Percentiles rank a stretch among this genome's conserved stretches.
phyloP scores from a whole-genome alignment of 2,329 filamentous ascomycete genomes.

The Fusarium floridanum region DNA sequence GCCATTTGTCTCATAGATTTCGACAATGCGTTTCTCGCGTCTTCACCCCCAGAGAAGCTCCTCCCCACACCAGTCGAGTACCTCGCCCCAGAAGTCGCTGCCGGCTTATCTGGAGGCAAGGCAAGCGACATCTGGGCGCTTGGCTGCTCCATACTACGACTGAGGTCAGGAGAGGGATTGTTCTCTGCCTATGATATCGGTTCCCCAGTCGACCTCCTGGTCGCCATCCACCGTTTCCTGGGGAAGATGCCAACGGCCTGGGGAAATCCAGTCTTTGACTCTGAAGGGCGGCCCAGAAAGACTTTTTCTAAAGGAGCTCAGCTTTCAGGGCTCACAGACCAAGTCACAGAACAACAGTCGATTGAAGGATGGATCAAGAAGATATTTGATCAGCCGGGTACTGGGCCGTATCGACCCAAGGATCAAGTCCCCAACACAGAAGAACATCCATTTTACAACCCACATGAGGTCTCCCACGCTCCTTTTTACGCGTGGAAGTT shows the following conservation, averaged over 20 bases:
- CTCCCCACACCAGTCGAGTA: conserved; percentile 5
- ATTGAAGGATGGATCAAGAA: background rate
- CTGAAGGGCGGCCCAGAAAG: conserved; percentile 11
- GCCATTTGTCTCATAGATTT: conserved; percentile 40
- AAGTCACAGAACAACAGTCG: background rate
- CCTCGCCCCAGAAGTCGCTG: conserved; percentile 41
- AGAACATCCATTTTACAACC: background rate
- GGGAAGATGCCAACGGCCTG: background rate
- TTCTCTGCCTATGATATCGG: background rate
- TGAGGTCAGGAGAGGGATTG: background rate
- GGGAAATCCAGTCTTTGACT: background rate
- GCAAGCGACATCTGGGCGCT: background rate
- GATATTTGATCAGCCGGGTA: background rate
- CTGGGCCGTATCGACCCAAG: background rate
- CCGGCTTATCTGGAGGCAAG: conserved; percentile 17
- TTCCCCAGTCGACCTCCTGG: background rate
- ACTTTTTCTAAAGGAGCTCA: background rate
- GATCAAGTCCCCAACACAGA: background rate
- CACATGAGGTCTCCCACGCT: background rate
- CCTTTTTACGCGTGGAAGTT: conserved; percentile 21
- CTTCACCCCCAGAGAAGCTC: conserved; percentile 31
- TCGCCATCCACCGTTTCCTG: background rate
- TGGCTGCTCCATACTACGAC: background rate
- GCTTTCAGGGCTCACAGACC: background rate
- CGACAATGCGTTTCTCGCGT: conserved; percentile 34